These are phyloP conservation scores for Phytophthora sp. DNA, from an alignment of 352 stramenopile genomes.

Conservation along the genomic window DNA sequence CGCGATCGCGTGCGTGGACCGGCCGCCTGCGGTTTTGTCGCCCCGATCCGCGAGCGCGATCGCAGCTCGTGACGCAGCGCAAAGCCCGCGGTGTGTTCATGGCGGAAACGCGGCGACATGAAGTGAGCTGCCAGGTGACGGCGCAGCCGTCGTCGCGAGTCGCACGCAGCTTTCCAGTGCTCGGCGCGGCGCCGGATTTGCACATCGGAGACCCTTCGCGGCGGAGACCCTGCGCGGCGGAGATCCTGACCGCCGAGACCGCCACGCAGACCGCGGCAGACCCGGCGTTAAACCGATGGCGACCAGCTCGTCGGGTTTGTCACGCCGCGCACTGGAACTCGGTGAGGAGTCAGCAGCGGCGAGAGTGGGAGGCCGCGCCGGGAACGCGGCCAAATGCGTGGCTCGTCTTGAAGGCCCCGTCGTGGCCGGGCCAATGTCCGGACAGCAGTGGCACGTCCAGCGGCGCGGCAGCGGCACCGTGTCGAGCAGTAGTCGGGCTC, in stretches of 20 bases:
- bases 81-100: slow-evolving; percentile 10
- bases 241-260: no score
- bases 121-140: slow-evolving; percentile 5
- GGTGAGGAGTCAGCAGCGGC: slow-evolving; percentile 1
- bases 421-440: slow-evolving; percentile 10
- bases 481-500: not conserved
- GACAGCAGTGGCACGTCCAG: slow-evolving; percentile 12
- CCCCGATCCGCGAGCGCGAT: not conserved
- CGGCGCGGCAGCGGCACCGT: not conserved
- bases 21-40: slow-evolving; percentile 11
- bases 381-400: not conserved
- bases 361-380: slow-evolving; percentile 18
- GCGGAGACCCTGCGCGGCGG: not conserved
- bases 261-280: not conserved
- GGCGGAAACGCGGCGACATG: slow-evolving; percentile 11
- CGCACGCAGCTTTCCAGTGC: no score
- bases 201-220: not conserved
- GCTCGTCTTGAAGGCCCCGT: slow-evolving; percentile 15
- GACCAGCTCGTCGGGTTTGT: slow-evolving; percentile 19
- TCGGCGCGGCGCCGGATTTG: slow-evolving; percentile 11
- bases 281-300: not conserved
- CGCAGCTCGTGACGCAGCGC: not conserved
- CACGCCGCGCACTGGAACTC: slow-evolving; percentile 8
- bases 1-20: slow-evolving; percentile 3
- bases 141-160: slow-evolving; percentile 1